A percentile compares a stretch with the other conserved stretches of the same genome.
phyloP scores from a whole-genome alignment of 495 filamentous ascomycete genomes.

The Penicillium bovifimosum region DNA sequence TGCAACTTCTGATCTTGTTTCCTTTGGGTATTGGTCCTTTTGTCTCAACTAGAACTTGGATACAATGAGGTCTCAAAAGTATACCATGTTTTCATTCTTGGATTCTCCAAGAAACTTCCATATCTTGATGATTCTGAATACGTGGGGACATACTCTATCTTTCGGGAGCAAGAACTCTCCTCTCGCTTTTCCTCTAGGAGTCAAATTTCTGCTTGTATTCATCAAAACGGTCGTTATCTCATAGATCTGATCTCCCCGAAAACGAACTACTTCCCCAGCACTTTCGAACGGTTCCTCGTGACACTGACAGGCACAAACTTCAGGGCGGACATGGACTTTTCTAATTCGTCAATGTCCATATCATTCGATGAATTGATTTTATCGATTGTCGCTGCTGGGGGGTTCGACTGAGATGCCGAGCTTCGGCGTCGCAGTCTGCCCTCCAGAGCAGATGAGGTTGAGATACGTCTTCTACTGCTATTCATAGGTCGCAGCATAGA shows the following conservation, averaged over 20 bases:
- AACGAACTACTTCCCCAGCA: conserved; percentile 5
- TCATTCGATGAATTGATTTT: conserved; percentile 30
- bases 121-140: not conserved
- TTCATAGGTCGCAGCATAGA: conserved; percentile 60
- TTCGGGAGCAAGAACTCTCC: too few relatives aligned
- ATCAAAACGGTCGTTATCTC: not conserved
- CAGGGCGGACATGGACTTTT: conserved; percentile 75
- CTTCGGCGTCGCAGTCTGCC: conserved; percentile 36
- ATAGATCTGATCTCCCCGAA: not conserved
- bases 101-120: not conserved
- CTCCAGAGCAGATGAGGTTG: conserved; percentile 37
- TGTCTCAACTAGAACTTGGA: not conserved
- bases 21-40: not conserved
- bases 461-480: conserved; percentile 45
- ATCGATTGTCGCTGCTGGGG: not conserved
- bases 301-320: conserved; percentile 78
- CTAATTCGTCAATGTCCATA: conserved; percentile 63
- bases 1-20: not conserved
- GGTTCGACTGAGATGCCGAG: conserved; percentile 27
- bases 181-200: too few relatives aligned
- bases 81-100: not conserved
- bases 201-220: too few relatives aligned
- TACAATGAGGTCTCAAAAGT: not conserved
- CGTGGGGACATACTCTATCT: not conserved
- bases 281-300: conserved; percentile 20